Evolutionary conservation across 257 asterid species (phyloP), one percentile per base, ranked within the genome.

Genomic region (Solanum commersonii): DNA sequence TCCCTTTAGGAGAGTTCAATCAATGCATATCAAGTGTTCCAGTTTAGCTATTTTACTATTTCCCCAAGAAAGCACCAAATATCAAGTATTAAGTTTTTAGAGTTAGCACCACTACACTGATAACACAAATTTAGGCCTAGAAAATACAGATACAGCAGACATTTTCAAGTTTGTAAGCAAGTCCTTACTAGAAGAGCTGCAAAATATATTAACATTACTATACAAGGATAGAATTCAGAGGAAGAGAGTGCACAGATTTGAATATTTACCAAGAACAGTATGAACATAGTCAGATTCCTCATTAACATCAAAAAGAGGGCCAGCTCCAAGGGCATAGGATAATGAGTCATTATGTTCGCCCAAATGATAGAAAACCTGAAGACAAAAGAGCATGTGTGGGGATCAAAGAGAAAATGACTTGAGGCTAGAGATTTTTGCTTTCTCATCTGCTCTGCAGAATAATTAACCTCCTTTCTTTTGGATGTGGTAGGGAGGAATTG

Each of bases 291-390:
- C 98, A 27, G 98, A 91, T 89, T 94, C 99, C 89, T 95, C 98
- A 4, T 96, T 93, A 73, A 96, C 97, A 68, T 95, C 95, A 84
- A 95, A 95, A 38, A 90, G 93, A 71, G 98, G 95, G 82, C 98
- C 98, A 77, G 98, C 98, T 56, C 98, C 98, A 87, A 96, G 94
- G 89, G 98, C 99, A 91, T 96, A 96, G 9, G 95, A 93, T 31
- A 96, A 92, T 4, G 99, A 95, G 90, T 95, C 99, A 87, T 95
- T 90, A 33, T 95, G 94, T 87, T 95, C 98, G 10, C 95, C 98
- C 93, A 96, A 89, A 90, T 95, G 96, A 92, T 95, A 96, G 94
- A 94, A 94, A 35, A 96, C 99, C 99, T 96, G 94, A 87, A 52
- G 72, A 88, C 15, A 79, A 67, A 84, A 78, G 60, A 38, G 74